Percentiles rank a stretch among this genome's conserved stretches.
These are phyloP conservation scores for Globisporangium ultimum DNA, from an alignment of 352 stramenopile species.

Conservation along the genomic window DNA sequence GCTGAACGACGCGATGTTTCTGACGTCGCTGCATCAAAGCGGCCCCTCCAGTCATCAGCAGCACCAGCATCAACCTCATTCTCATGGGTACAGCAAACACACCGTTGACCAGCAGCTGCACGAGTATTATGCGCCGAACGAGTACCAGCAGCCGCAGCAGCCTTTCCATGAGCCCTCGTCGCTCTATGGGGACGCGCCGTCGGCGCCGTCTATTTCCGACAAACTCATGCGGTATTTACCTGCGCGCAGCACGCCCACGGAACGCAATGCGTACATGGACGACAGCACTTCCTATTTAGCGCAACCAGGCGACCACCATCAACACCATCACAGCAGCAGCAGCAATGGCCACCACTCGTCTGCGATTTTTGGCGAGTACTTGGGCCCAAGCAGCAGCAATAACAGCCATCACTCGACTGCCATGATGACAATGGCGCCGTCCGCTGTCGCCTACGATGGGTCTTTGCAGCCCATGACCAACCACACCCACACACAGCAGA, in stretches of 20 bases:
- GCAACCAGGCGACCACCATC: background rate
- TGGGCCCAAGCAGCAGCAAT: slow-evolving; percentile 4
- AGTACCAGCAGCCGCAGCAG: slow-evolving; percentile 3
- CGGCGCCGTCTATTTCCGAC: slow-evolving; percentile 11
- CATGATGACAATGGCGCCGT: slow-evolving; percentile 3
- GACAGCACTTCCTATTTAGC: slow-evolving; percentile 7
- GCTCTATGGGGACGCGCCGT: slow-evolving; percentile 19
- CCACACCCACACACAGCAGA: background rate
- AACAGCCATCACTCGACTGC: background rate
- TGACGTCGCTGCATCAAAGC: slow-evolving; percentile 43
- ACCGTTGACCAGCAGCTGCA: slow-evolving; percentile 1
- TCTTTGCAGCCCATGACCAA: slow-evolving; percentile 1
- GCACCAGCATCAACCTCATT: background rate
- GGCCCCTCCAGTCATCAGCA: background rate
- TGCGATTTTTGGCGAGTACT: slow-evolving; percentile 6
- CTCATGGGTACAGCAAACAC: slow-evolving; percentile 5
- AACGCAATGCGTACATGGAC: slow-evolving; percentile 18
- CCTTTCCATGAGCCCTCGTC: background rate
- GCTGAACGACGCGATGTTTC: slow-evolving; percentile 39
- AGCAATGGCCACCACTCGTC: background rate
- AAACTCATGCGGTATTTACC: slow-evolving; percentile 39
- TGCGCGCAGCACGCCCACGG: background rate
- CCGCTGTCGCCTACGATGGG: background rate
- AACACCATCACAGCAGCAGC: slow-evolving; percentile 5
- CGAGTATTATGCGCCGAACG: slow-evolving; percentile 8